A percentile compares a stretch with the other conserved stretches of the same genome.
Evolutionary conservation across 768 basidiomycete species (phyloP).

Genomic region (Boletus pseudopeckii): DNA sequence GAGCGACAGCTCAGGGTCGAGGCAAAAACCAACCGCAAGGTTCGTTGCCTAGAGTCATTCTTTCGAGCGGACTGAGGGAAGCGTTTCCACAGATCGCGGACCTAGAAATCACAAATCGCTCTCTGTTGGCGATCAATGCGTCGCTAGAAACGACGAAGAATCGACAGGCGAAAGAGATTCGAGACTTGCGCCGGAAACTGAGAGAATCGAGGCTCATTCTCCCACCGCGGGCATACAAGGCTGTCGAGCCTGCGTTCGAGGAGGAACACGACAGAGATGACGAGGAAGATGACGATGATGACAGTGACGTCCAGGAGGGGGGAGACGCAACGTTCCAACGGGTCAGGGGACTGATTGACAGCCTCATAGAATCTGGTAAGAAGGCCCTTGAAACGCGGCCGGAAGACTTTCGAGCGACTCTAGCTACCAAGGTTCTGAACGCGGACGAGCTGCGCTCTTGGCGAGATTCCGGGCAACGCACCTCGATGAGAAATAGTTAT

Average conservation of each 20-base stretch:
- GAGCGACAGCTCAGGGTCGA: conserved; percentile 60
- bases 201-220: conserved; percentile 79
- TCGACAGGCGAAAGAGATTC: conserved; percentile 79
- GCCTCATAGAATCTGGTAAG: conserved; percentile 54
- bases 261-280: conserved; percentile 42
- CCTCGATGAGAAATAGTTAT: conserved; percentile 8
- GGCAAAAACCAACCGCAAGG: conserved; percentile 88
- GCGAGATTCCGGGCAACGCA: conserved; percentile 37
- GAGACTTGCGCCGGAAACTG: conserved; percentile 76
- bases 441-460: conserved; percentile 69
- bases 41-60: conserved; percentile 27
- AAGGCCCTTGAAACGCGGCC: conserved; percentile 58
- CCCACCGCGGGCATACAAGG: conserved; percentile 60
- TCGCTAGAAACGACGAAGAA: conserved; percentile 78
- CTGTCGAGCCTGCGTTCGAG: conserved; percentile 47
- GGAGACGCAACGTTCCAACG: conserved; percentile 60
- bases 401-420: conserved; percentile 48
- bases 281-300: conserved; percentile 37
- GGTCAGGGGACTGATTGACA: conserved; percentile 61
- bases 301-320: conserved; percentile 38
- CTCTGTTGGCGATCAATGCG: conserved; percentile 80
- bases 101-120: conserved; percentile 86
- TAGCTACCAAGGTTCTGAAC: conserved; percentile 64
- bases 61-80: background rate
- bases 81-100: conserved; percentile 71